Percentiles rank a stretch among this genome's conserved stretches.
These are phyloP conservation scores for Mycena chlorophos DNA, from an alignment of 768 basidiomycete species.

Conservation along the genomic window DNA sequence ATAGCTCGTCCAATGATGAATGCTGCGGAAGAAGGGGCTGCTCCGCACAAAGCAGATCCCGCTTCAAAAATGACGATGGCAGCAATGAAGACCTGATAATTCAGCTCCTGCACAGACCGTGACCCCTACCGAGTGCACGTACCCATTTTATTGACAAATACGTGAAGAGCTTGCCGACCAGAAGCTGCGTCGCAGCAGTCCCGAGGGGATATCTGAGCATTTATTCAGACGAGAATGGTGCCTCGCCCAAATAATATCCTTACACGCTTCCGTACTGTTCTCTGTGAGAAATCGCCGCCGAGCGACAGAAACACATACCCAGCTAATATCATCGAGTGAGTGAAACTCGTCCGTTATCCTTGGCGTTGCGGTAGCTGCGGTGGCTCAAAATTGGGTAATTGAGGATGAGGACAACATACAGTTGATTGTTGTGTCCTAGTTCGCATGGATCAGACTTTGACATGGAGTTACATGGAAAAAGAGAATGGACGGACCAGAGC, in stretches of 20 bases:
- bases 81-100: conserved; percentile 12
- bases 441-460: neutral
- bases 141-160: conserved; percentile 24
- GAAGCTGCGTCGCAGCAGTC: neutral
- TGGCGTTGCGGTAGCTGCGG: neutral
- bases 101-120: neutral
- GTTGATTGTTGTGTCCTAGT: neutral
- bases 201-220: neutral
- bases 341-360: neutral
- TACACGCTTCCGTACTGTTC: conserved; percentile 1
- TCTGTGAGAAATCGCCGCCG: neutral
- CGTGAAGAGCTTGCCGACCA: conserved; percentile 17
- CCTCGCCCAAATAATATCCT: neutral
- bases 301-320: neutral
- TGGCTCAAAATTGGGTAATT: neutral
- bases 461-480: neutral
- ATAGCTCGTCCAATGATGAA: conserved; percentile 47
- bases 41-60: conserved; percentile 44
- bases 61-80: conserved; percentile 41
- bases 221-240: neutral
- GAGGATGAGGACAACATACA: neutral
- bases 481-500: neutral
- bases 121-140: no score
- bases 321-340: neutral
- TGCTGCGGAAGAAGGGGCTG: conserved; percentile 27